Percentiles rank a stretch among this genome's conserved stretches.
phyloP scores from a whole-genome alignment of 805 yeast species.

The Candida berthetii region DNA sequence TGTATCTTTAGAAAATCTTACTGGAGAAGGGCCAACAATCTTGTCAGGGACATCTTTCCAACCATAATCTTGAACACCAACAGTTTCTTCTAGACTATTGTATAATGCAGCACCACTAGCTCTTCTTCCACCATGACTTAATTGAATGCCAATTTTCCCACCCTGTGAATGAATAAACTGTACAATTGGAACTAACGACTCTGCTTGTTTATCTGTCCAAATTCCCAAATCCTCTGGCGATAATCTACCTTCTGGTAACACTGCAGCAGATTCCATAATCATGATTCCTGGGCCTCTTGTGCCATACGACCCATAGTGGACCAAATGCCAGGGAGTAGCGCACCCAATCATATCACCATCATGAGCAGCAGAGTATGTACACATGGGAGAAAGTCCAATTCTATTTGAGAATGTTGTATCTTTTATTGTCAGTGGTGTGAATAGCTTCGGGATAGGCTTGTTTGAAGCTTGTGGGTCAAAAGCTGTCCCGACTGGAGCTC shows the following conservation, averaged over 20 bases:
- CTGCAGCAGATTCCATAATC: constrained; percentile 39
- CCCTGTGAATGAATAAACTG: constrained; percentile 40
- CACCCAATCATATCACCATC: constrained; percentile 24
- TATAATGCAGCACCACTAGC: constrained; percentile 27
- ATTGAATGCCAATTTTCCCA: constrained; percentile 42
- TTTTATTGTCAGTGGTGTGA: constrained; percentile 36
- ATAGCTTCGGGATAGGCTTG: constrained; percentile 27
- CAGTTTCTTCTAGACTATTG: constrained; percentile 24
- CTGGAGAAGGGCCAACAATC: constrained; percentile 40
- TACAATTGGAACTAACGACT: constrained; percentile 29
- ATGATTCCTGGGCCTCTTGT: constrained; percentile 43
- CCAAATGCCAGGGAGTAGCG: constrained; percentile 39
- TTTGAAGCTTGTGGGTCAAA: neutral
- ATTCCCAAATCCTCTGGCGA: constrained; percentile 42
- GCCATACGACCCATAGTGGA: constrained; percentile 43
- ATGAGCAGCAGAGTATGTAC: constrained; percentile 37
- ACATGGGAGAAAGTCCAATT: constrained; percentile 52
- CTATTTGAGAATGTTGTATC: constrained; percentile 38
- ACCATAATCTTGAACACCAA: constrained; percentile 30
- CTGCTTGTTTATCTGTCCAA: constrained; percentile 44
- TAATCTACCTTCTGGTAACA: constrained; percentile 33
- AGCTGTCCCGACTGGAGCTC: neutral
- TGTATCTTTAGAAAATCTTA: constrained; percentile 17
- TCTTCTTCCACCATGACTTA: constrained; percentile 52
- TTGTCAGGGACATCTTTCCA: constrained; percentile 29